Evolutionary conservation across 441 rosid species (phyloP), one percentile per base, ranked within the genome.

Genomic region (Biscutella laevigata): DNA sequence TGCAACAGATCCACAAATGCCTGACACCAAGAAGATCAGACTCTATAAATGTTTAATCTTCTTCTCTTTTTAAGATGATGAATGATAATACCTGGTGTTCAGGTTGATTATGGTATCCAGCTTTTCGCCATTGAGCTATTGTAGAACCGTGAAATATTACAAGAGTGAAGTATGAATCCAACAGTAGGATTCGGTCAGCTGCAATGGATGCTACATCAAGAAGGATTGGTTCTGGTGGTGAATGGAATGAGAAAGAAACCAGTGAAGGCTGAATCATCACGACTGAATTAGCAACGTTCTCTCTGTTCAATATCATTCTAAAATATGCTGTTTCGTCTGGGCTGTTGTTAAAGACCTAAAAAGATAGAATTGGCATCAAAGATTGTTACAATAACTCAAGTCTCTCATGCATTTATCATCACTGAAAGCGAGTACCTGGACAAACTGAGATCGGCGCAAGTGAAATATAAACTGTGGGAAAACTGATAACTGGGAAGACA

Each of bases 241-340:
- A 77, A 61, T 88, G 82, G 67, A 88, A 84, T 17, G 99, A 86
- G 68, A 84, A 92, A 14, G 97, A 80, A 58, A 92, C 77, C 71
- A 92, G 75, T 28, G 95, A 84, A 50, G 99, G 99, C 62, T 92
- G 99, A 66, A 92, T 84, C 98, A 92, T 92, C 66, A 82, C 88
- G 28, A 81, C 76, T 38, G 98, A 81, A 68, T 88, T 88, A 59
- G 94, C 72, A 48, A 92, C 89, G 44, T 79, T 92, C 74, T 88
- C 97, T 46, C 92, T 63, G 81, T 84, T 79, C 61, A 92, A 66
- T 38, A 88, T 74, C 83, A 92, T 74, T 69, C 98, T 79, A 40
- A 80, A 92, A 73, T 84, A 92, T 59, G 95, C 94, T 0, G 98
- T 91, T 74, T 91, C 98, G 37, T 91, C 98, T 7, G 96, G 98